Evolutionary conservation across 164 flowering plant species (phyloP).

Genomic region (Piper longum): DNA sequence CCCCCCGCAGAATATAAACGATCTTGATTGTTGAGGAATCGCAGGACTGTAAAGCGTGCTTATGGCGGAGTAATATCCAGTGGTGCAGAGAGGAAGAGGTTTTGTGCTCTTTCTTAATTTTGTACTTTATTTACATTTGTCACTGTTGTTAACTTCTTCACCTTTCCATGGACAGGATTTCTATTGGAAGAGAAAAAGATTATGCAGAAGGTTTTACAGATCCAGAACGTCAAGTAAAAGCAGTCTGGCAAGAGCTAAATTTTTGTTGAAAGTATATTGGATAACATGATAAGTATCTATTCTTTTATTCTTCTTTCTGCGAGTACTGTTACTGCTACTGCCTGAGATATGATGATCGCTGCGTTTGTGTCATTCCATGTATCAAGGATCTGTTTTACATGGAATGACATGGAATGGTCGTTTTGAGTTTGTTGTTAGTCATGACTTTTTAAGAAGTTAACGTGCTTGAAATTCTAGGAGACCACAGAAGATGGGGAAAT

Average conservation of each 20-base stretch:
- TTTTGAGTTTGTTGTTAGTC: too few relatives aligned
- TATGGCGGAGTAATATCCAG: slow-evolving; percentile 16
- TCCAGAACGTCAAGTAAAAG: slow-evolving; percentile 71
- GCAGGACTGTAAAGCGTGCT: slow-evolving; percentile 4
- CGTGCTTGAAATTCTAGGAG: too few relatives aligned
- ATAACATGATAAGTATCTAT: background rate
- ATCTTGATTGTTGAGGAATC: slow-evolving; percentile 4
- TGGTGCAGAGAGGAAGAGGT: slow-evolving; percentile 75
- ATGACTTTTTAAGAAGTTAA: too few relatives aligned
- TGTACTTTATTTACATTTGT: background rate
- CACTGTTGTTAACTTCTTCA: background rate
- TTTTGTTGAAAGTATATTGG: background rate
- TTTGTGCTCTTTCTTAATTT: background rate
- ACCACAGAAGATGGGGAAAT: too few relatives aligned
- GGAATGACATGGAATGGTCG: too few relatives aligned
- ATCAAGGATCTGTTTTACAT: too few relatives aligned
- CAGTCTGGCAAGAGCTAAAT: slow-evolving; percentile 30
- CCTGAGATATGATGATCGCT: background rate
- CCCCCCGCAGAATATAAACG: slow-evolving; percentile 5
- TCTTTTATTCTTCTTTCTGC: background rate
- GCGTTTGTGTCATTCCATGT: too few relatives aligned
- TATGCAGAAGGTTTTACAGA: slow-evolving; percentile 75
- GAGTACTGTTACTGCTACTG: too few relatives aligned
- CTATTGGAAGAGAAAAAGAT: slow-evolving; percentile 73
- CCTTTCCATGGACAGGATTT: slow-evolving; percentile 46